These are phyloP conservation scores for Xylaria digitata DNA, from an alignment of 2,329 filamentous ascomycete species.

Conservation along the genomic window DNA sequence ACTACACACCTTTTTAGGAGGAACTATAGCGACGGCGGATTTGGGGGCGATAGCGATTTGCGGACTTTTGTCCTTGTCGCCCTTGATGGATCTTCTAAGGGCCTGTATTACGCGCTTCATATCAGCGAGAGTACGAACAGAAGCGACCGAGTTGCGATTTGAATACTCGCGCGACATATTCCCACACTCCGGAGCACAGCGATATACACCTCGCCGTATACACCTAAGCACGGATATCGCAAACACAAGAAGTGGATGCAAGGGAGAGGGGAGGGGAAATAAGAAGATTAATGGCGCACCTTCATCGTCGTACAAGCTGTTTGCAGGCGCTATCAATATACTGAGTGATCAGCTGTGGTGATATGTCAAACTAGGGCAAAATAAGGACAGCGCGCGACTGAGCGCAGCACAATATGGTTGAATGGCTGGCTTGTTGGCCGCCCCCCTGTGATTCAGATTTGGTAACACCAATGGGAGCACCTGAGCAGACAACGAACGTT, in stretches of 20 bases:
- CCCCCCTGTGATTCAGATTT: slow-evolving; percentile 43
- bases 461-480: slow-evolving; percentile 45
- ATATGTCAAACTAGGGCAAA: slow-evolving; percentile 37
- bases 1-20: slow-evolving; percentile 85
- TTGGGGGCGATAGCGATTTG: slow-evolving; percentile 85
- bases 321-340: slow-evolving; percentile 42
- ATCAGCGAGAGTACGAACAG: slow-evolving; percentile 46
- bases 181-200: slow-evolving; percentile 27
- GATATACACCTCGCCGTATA: slow-evolving; percentile 33
- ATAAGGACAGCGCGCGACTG: slow-evolving; percentile 37
- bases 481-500: slow-evolving; percentile 39
- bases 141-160: slow-evolving; percentile 43
- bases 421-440: slow-evolving; percentile 40
- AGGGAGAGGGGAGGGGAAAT: slow-evolving; percentile 29
- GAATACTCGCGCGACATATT: slow-evolving; percentile 45
- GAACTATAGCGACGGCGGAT: slow-evolving; percentile 86
- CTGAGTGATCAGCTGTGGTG: slow-evolving; percentile 40
- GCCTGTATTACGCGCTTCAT: slow-evolving; percentile 67
- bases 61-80: slow-evolving; percentile 80
- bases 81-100: slow-evolving; percentile 89
- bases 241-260: slow-evolving; percentile 19
- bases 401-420: slow-evolving; percentile 40
- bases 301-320: slow-evolving; percentile 51
- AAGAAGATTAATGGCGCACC: slow-evolving; percentile 50
- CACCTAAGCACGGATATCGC: slow-evolving; percentile 34